Percentiles rank a stretch among this genome's conserved stretches.
Evolutionary conservation across 805 yeast genomes (phyloP).

Genomic region (Starmerella kuoi): DNA sequence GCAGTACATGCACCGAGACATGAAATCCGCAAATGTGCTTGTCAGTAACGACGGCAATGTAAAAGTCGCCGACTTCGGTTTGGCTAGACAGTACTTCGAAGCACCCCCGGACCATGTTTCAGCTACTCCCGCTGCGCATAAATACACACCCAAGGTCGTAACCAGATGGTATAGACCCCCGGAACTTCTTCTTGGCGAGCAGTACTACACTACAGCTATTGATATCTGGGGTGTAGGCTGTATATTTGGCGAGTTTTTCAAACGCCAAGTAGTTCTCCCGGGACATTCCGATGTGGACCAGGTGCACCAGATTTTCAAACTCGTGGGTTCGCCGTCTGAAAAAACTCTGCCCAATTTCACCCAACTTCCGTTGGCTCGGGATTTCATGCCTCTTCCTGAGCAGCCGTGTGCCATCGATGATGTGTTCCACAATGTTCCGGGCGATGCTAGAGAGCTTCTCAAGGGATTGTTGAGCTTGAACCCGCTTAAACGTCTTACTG

Average conservation of each 20-base stretch:
- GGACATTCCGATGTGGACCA: constrained; percentile 85
- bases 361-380: constrained; percentile 37
- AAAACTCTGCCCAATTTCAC: constrained; percentile 51
- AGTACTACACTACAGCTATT: constrained; percentile 80
- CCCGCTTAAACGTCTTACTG: constrained; percentile 64
- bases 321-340: constrained; percentile 67
- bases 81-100: constrained; percentile 68
- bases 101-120: constrained; percentile 41
- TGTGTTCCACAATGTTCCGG: constrained; percentile 25
- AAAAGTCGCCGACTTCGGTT: constrained; percentile 91
- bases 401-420: constrained; percentile 33
- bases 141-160: constrained; percentile 64
- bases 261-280: constrained; percentile 66
- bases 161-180: constrained; percentile 98
- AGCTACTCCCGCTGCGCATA: constrained; percentile 32
- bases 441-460: constrained; percentile 33
- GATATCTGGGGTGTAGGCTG: constrained; percentile 98
- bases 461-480: constrained; percentile 52
- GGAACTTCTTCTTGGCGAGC: constrained; percentile 75
- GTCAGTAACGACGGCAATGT: constrained; percentile 63
- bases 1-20: constrained; percentile 69
- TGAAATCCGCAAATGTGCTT: constrained; percentile 90
- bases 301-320: constrained; percentile 63
- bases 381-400: constrained; percentile 21
- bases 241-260: constrained; percentile 83